Conservation (phyloP, 1,284 basidiomycete species). For the Microbotryomycetes sp. region DNA sequence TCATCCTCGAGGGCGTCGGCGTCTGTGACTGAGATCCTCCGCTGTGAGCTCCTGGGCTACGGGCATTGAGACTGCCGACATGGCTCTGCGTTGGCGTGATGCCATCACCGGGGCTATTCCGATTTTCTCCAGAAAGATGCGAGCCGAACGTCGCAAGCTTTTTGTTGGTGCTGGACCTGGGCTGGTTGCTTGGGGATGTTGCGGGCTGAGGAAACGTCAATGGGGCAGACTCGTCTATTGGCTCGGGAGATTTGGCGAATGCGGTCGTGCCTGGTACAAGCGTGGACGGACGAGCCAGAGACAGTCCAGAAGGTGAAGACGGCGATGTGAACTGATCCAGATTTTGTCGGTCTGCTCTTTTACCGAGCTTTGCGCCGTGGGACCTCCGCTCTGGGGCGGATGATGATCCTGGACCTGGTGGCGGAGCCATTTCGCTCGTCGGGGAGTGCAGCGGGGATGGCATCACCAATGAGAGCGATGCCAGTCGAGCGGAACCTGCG, state of each 20-base stretch:
- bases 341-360: not conserved
- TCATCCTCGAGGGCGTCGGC: not conserved
- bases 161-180: not conserved
- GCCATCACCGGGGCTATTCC: not conserved
- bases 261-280: not conserved
- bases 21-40: not conserved
- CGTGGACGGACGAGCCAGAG: slow-evolving; percentile 5
- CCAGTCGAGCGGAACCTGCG: slow-evolving; percentile 20
- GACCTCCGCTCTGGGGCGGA: not conserved
- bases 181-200: not conserved
- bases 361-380: not conserved
- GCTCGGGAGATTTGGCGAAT: not conserved
- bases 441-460: not conserved
- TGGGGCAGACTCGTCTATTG: not conserved
- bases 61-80: slow-evolving; percentile 1
- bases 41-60: not conserved
- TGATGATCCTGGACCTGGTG: not conserved
- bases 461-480: slow-evolving; percentile 11
- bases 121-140: not conserved
- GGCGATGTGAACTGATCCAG: not conserved
- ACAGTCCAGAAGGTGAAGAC: slow-evolving; percentile 1
- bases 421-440: not conserved
- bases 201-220: not conserved
- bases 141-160: not conserved
- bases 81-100: slow-evolving; percentile 19